Percentiles rank a stretch among this genome's conserved stretches.
Conservation (phyloP, 257 asterid genomes). For the Paulownia fortunei region DNA sequence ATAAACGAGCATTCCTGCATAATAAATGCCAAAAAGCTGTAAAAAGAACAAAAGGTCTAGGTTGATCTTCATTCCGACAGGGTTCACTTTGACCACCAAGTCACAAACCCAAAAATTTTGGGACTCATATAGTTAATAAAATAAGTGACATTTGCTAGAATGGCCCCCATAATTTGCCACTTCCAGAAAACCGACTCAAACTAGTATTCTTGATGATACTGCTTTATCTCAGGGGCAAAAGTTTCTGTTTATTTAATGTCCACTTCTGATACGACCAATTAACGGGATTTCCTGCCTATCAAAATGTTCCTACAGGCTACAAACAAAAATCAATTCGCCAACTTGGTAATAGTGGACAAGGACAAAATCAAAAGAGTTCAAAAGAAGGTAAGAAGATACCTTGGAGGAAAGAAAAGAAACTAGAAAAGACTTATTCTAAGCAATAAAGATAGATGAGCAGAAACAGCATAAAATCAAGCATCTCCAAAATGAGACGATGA, state of each 20-base stretch:
- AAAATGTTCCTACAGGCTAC: neutral
- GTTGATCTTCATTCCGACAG: slow-evolving; percentile 25
- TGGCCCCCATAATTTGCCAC: neutral
- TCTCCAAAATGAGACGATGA: neutral
- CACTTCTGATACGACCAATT: slow-evolving; percentile 8
- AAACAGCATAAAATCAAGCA: neutral
- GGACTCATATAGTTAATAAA: neutral
- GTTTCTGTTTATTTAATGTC: neutral
- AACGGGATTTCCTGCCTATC: neutral
- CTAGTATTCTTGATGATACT: neutral
- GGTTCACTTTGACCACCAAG: slow-evolving; percentile 18
- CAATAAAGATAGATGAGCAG: neutral
- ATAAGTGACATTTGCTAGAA: neutral
- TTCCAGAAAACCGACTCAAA: slow-evolving; percentile 21
- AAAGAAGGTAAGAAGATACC: neutral
- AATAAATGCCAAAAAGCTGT: neutral
- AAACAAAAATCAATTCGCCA: neutral
- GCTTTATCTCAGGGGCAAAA: neutral
- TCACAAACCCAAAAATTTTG: neutral
- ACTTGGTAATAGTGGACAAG: slow-evolving; percentile 4
- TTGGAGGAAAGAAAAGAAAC: neutral
- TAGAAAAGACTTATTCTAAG: no score
- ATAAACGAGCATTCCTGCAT: no score
- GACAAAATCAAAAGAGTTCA: neutral
- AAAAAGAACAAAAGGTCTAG: neutral